A percentile compares a stretch with the other conserved stretches of the same genome.
phyloP scores from a whole-genome alignment of 139 green algal species.

The Tetraselmis striata region DNA sequence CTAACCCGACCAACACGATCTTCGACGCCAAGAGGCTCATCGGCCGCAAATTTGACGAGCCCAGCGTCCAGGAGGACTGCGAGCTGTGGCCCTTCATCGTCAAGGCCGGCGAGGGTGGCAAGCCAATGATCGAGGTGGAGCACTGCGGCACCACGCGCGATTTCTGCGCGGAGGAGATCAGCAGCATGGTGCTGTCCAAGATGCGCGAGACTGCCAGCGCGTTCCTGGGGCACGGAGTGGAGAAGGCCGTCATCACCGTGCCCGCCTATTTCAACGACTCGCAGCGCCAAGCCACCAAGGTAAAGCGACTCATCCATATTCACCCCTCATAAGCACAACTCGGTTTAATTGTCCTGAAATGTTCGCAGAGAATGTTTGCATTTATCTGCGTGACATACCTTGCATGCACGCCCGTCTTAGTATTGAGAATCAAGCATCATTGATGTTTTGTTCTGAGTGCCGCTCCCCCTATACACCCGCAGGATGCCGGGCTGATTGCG shows the following conservation, averaged over 20 bases:
- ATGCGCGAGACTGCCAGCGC: conserved; percentile 6
- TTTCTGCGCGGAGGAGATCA: conserved; percentile 3
- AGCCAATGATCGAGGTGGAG: neutral
- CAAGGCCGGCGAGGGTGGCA: neutral
- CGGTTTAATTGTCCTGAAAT: too few relatives aligned
- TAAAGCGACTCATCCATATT: conserved; percentile 8
- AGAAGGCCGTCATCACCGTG: conserved; percentile 34
- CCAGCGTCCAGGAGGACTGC: neutral
- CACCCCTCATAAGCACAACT: too few relatives aligned
- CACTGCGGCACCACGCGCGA: neutral
- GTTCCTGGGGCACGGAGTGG: conserved; percentile 23
- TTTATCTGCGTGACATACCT: too few relatives aligned
- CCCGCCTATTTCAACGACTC: conserved; percentile 37
- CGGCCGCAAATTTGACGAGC: neutral
- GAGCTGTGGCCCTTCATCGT: conserved; percentile 13
- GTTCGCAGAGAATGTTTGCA: too few relatives aligned
- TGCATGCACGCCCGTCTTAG: too few relatives aligned
- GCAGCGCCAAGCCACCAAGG: conserved; percentile 29
- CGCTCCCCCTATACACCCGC: too few relatives aligned
- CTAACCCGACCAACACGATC: neutral
- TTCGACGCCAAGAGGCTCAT: conserved; percentile 7
- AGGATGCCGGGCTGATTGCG: conserved; percentile 22
- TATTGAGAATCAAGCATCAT: too few relatives aligned
- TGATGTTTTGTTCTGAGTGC: too few relatives aligned
- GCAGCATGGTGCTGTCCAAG: conserved; percentile 1